These are phyloP conservation scores for Trichosanthes cucumerina DNA, from an alignment of 306 rosid species.

Conservation along the genomic window DNA sequence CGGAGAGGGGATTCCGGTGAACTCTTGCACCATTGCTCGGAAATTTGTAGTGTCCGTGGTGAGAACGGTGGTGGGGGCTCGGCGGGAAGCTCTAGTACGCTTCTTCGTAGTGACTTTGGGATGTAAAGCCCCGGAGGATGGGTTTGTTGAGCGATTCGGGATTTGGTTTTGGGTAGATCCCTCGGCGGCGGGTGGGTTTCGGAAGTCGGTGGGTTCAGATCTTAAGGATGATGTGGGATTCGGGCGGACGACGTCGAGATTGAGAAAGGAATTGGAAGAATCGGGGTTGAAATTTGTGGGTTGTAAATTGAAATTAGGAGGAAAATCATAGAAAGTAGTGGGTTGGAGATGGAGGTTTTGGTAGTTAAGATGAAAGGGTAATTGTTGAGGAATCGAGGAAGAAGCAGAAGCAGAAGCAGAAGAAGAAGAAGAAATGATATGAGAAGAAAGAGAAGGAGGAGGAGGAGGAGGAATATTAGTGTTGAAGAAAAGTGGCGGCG, in stretches of 20 bases:
- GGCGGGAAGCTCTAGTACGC: constrained; percentile 71
- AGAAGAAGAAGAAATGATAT: not conserved
- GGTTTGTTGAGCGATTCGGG: not conserved
- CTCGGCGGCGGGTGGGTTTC: not conserved
- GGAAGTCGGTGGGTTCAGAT: constrained; percentile 28
- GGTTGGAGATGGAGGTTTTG: constrained; percentile 21
- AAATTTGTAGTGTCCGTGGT: constrained; percentile 87
- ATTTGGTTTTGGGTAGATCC: not conserved
- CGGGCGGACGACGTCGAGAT: constrained; percentile 24
- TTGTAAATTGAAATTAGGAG: constrained; percentile 23
- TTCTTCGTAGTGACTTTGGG: constrained; percentile 50
- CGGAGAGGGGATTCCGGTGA: constrained; percentile 86
- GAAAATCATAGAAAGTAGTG: constrained; percentile 16
- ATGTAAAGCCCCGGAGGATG: not conserved
- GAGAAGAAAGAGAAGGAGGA: no score
- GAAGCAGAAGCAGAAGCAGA: not conserved
- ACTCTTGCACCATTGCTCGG: constrained; percentile 96
- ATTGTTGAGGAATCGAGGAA: constrained; percentile 13
- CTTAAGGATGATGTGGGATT: constrained; percentile 8
- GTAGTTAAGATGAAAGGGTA: constrained; percentile 20
- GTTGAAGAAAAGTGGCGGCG: constrained; percentile 22
- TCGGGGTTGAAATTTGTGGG: constrained; percentile 23
- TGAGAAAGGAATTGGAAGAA: constrained; percentile 20
- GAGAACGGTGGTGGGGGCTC: constrained; percentile 88
- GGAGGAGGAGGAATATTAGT: constrained; percentile 14